phyloP scores from a whole-genome alignment of 495 filamentous ascomycete species.

The Penicillium cataractarum region DNA sequence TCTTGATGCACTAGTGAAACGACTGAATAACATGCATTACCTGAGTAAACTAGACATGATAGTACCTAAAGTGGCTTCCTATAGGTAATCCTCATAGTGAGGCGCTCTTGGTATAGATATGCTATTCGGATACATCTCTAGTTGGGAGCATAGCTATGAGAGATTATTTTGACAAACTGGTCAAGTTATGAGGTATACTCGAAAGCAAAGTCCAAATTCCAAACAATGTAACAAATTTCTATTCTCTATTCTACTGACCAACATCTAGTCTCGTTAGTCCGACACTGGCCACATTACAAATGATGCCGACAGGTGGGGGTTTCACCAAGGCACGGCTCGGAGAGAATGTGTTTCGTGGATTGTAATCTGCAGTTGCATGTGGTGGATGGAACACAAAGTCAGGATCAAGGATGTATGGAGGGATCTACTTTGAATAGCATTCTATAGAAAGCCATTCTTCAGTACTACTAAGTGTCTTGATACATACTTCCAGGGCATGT shows the following conservation, averaged over 20 bases:
- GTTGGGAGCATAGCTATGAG: neutral
- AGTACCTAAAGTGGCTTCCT: neutral
- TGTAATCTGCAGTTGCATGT: neutral
- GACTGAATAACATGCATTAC: neutral
- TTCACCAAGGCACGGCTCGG: neutral
- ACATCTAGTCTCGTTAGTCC: neutral
- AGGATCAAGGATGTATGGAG: neutral
- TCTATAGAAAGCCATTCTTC: no score
- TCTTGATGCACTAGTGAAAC: neutral
- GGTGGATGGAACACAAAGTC: neutral
- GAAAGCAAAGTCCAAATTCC: neutral
- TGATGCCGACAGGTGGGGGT: no score
- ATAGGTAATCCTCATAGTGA: neutral
- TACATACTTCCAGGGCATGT: no score
- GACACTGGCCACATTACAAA: neutral
- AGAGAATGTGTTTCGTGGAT: constrained; percentile 1
- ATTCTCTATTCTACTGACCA: no score
- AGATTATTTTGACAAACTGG: neutral
- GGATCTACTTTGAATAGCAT: neutral
- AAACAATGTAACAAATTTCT: no score
- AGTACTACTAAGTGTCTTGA: no score
- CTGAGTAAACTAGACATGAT: neutral
- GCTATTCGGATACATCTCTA: neutral
- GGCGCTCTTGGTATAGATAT: neutral
- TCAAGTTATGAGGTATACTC: no score